phyloP scores from a whole-genome alignment of 805 yeast species.

The Wickerhamomyces pijperi region DNA sequence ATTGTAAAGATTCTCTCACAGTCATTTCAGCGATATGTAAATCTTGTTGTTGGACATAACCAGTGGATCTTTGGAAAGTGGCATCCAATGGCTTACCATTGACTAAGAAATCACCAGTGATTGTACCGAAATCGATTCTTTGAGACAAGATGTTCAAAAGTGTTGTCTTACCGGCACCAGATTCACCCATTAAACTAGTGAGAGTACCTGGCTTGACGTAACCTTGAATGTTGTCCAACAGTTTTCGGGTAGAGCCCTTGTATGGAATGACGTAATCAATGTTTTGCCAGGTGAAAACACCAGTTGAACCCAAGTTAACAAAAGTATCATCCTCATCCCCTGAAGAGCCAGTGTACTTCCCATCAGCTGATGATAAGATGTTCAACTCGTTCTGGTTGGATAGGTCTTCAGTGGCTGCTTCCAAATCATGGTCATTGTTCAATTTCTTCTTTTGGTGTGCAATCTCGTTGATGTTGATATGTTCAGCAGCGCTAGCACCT shows the following conservation, averaged over 20 bases:
- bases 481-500: conserved; percentile 14
- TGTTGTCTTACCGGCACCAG: conserved; percentile 72
- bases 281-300: conserved; percentile 22
- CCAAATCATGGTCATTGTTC: conserved; percentile 5
- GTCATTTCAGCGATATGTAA: conserved; percentile 61
- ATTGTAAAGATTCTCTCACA: conserved; percentile 64
- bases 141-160: conserved; percentile 53
- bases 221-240: conserved; percentile 34
- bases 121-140: conserved; percentile 21
- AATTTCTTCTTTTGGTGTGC: conserved; percentile 5
- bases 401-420: conserved; percentile 21
- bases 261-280: conserved; percentile 23
- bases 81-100: conserved; percentile 27
- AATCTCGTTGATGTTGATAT: conserved; percentile 13
- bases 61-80: conserved; percentile 30
- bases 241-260: conserved; percentile 21
- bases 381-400: conserved; percentile 2
- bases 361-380: neutral
- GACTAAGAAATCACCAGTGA: conserved; percentile 32
- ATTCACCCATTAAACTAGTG: conserved; percentile 72
- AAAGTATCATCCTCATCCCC: conserved; percentile 13
- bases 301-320: conserved; percentile 19
- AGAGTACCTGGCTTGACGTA: conserved; percentile 56
- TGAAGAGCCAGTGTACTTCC: too few species aligned
- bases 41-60: conserved; percentile 79